Base-by-base conservation (phyloP, 208 protist species). In the Trypanosoma congolense region DNA sequence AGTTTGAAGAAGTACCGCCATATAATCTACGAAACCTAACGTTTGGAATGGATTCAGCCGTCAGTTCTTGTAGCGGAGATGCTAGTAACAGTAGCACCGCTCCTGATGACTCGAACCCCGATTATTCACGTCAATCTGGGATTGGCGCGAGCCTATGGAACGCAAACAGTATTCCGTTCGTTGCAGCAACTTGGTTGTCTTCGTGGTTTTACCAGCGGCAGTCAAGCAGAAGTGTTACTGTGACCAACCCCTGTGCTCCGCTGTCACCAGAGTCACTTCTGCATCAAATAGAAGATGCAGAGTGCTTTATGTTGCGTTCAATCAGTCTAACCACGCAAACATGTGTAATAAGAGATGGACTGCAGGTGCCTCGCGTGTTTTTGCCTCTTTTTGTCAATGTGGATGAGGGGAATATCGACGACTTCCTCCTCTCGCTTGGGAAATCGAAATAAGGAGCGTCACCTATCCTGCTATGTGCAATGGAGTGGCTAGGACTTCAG, bases 21-120 rank as follows among this genome's bases (percentile, higher is more conserved):
- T 73, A 73, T 28, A 67, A 54, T 30, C 66, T 53, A 4, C 58
- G 59, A 19, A 43, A 29, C 18, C 21, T 73, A 14, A 29, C 61
- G 19, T 18, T 66, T 22, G 53, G 53, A 29, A 49, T 43, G 25
- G 40, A 50, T 3, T 12, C 33, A 50, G 21, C 31, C 10, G 31
- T 47, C 4, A 16, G 16, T 4, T 25, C 44, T 19, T 9, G 51
- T 9, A 56, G 16, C 26, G 21, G 44, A 1, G 46, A 56, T 2
- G 22, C 2, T 31, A 55, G 31, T 3, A 48, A 42, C 22, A 53
- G 35, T n/a, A 35, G 26, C 18, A 56, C 12, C 25, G 50, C 6
- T 9, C 19, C 56, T 44, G 50, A 52, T 19, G 52, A 57, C 2
- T 25, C 21, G 2, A 25, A 29, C 24, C 4, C 26, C 12, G 9